Evolutionary conservation across 2,329 filamentous ascomycete genomes (phyloP).

Genomic region (Phoma sp.): DNA sequence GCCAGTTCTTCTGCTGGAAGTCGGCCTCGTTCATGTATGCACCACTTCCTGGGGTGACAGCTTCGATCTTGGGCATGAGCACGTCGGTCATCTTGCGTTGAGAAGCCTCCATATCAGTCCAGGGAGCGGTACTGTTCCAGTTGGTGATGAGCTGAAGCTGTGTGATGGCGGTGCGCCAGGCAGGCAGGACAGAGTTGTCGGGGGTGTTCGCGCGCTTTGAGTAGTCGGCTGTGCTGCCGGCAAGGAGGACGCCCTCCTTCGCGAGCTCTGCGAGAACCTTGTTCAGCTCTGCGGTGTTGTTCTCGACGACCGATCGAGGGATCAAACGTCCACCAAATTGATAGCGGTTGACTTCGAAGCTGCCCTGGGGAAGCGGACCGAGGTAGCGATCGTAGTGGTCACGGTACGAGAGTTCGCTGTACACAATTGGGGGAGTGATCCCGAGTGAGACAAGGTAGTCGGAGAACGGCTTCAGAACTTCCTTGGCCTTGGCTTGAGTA

Average conservation of each 20-base stretch:
- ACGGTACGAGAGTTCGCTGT: slow-evolving; percentile 31
- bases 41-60: slow-evolving; percentile 29
- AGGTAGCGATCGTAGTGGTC: slow-evolving; percentile 36
- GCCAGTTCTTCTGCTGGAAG: slow-evolving; percentile 33
- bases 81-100: slow-evolving; percentile 28
- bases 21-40: slow-evolving; percentile 43
- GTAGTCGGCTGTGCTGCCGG: slow-evolving; percentile 27
- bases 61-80: slow-evolving; percentile 34
- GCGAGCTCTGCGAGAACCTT: slow-evolving; percentile 23
- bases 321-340: slow-evolving; percentile 33
- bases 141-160: slow-evolving; percentile 30
- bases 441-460: slow-evolving; percentile 23
- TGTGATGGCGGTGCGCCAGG: slow-evolving; percentile 31
- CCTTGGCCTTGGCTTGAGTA: slow-evolving; percentile 23
- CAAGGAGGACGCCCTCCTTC: slow-evolving; percentile 24
- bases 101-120: slow-evolving; percentile 17
- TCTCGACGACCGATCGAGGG: slow-evolving; percentile 24
- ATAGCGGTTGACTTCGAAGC: slow-evolving; percentile 26
- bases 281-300: slow-evolving; percentile 25
- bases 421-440: slow-evolving; percentile 30
- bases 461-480: slow-evolving; percentile 34
- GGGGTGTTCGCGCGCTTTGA: slow-evolving; percentile 18
- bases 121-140: slow-evolving; percentile 27
- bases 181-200: slow-evolving; percentile 33
- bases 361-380: slow-evolving; percentile 37